Conservation (phyloP, 1,284 basidiomycete genomes). For the Xanthoconium separans region DNA sequence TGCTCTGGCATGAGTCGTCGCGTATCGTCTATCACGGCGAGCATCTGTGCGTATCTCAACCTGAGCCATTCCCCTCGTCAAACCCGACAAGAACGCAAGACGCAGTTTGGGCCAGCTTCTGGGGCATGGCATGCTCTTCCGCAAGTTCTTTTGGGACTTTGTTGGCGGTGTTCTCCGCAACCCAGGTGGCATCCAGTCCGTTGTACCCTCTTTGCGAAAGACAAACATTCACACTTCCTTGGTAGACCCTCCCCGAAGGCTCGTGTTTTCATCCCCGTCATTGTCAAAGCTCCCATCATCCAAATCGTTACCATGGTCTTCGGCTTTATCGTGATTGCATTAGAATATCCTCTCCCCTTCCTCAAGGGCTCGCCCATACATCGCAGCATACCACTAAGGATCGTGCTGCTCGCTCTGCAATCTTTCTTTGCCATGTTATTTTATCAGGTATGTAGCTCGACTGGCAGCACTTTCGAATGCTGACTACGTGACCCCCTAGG, state of each 20-base stretch:
- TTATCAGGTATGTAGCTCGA: too few relatives aligned
- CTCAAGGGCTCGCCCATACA: slow-evolving; percentile 58
- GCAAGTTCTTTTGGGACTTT: too few relatives aligned
- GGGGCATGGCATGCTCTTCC: too few relatives aligned
- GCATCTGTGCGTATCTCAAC: slow-evolving; percentile 16
- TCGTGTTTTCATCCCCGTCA: slow-evolving; percentile 64
- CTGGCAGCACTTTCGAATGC: slow-evolving; percentile 15
- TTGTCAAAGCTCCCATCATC: slow-evolving; percentile 72
- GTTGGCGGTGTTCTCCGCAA: too few relatives aligned
- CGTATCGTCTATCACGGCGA: slow-evolving; percentile 70
- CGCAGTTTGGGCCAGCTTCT: too few relatives aligned
- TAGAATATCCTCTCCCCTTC: slow-evolving; percentile 67
- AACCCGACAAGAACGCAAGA: too few relatives aligned
- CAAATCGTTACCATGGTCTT: slow-evolving; percentile 65
- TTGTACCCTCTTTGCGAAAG: slow-evolving; percentile 19
- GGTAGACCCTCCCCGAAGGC: slow-evolving; percentile 63
- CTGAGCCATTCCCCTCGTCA: too few relatives aligned
- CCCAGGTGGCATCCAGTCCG: too few relatives aligned
- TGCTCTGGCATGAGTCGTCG: slow-evolving; percentile 81
- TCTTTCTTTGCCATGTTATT: slow-evolving; percentile 66
- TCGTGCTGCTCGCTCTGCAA: slow-evolving; percentile 65
- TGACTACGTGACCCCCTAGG: slow-evolving; percentile 41
- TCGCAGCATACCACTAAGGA: slow-evolving; percentile 62
- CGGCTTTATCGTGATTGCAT: slow-evolving; percentile 53
- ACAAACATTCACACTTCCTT: too few relatives aligned